Conservation (phyloP, 345 rosid species). For the Lagerstroemia speciosa region DNA sequence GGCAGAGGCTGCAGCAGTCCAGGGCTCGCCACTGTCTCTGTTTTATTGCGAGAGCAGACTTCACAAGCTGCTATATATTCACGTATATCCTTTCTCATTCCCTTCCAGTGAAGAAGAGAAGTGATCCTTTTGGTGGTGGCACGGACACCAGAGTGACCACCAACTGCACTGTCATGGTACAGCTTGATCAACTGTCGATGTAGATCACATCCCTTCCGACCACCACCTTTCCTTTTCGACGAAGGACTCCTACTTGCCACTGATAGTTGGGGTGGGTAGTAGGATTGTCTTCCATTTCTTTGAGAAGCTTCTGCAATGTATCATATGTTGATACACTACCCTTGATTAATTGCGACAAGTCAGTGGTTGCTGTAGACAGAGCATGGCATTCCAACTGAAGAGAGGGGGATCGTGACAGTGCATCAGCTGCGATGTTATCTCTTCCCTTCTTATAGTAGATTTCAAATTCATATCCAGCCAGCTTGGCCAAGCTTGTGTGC, state of each 20-base stretch:
- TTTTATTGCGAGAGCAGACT: not conserved
- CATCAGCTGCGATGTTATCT: not conserved
- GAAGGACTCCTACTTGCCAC: not conserved
- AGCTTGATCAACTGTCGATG: not conserved
- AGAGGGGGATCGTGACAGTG: not conserved
- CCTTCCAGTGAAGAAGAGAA: not conserved
- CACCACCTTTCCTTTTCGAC: not conserved
- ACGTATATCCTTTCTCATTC: not conserved
- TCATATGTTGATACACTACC: too few relatives aligned
- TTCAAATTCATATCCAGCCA: not conserved
- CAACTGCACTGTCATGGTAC: not conserved
- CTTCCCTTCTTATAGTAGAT: not conserved
- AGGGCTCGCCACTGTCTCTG: not conserved
- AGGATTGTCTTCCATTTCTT: not conserved
- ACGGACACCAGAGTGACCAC: not conserved
- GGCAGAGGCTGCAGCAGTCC: conserved; percentile 3
- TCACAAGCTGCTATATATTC: not conserved
- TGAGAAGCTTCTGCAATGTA: not conserved
- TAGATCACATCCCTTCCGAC: not conserved
- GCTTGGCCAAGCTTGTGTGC: conserved; percentile 1
- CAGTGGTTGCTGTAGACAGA: too few relatives aligned
- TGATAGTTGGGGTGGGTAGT: not conserved
- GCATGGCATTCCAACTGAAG: not conserved
- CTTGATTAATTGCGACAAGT: not conserved
- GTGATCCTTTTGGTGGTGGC: not conserved